Percentiles rank a stretch among this genome's conserved stretches.
phyloP scores from a whole-genome alignment of 352 stramenopile species.

The Phytopythium montanum region DNA sequence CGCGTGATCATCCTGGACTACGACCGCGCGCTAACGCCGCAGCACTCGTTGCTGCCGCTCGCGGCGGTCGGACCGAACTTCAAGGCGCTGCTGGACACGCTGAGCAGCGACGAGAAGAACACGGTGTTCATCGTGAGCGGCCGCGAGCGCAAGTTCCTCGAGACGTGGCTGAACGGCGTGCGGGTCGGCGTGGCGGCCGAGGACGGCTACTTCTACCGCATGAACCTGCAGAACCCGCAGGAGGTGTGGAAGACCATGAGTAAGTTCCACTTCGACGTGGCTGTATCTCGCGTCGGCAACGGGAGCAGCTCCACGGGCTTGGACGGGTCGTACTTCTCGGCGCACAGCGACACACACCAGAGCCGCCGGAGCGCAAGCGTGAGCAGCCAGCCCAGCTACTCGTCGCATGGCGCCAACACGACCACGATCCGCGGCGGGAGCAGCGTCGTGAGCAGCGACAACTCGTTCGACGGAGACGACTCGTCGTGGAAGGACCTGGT shows the following conservation, averaged over 20 bases:
- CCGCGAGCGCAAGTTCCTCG: slow-evolving; percentile 85
- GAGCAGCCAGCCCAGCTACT: slow-evolving; percentile 38
- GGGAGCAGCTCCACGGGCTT: slow-evolving; percentile 23
- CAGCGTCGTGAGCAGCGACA: slow-evolving; percentile 25
- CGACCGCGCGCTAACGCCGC: slow-evolving; percentile 76
- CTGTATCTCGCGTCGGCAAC: slow-evolving; percentile 23
- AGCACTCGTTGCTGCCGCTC: slow-evolving; percentile 75
- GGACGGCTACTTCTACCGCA: slow-evolving; percentile 78
- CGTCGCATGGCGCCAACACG: slow-evolving; percentile 22
- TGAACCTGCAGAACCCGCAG: slow-evolving; percentile 66
- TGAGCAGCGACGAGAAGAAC: slow-evolving; percentile 62
- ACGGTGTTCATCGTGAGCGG: slow-evolving; percentile 76
- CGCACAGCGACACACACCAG: slow-evolving; percentile 30
- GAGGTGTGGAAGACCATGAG: slow-evolving; percentile 84
- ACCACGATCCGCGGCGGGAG: slow-evolving; percentile 15
- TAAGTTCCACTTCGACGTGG: slow-evolving; percentile 76
- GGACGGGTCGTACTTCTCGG: slow-evolving; percentile 28
- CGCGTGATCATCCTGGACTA: slow-evolving; percentile 89
- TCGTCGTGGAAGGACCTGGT: slow-evolving; percentile 82
- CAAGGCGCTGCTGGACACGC: slow-evolving; percentile 65
- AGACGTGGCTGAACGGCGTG: slow-evolving; percentile 82
- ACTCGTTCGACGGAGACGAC: slow-evolving; percentile 54
- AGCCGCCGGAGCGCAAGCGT: slow-evolving; percentile 37
- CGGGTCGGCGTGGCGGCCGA: slow-evolving; percentile 71
- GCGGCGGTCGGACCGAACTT: slow-evolving; percentile 77